Evolutionary conservation across 208 protist genomes (phyloP).

Genomic region (Sergeia podlipaevii): DNA sequence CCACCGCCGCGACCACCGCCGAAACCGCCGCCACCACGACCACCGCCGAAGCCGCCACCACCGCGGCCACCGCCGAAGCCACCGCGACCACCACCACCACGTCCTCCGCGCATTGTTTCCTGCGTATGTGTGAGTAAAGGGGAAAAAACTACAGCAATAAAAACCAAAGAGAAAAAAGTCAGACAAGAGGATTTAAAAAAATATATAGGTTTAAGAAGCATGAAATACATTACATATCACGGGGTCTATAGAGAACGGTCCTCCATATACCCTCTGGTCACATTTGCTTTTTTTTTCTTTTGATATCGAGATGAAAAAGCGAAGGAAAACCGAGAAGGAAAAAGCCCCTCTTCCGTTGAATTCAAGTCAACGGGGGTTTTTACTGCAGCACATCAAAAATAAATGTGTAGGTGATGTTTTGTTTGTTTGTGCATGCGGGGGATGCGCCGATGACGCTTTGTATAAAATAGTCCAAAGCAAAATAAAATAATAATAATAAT

Average conservation of each 20-base stretch:
- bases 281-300: too few species aligned
- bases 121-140: neutral
- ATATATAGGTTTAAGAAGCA: conserved; percentile 1
- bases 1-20: conserved; percentile 35
- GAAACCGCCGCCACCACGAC: conserved; percentile 35
- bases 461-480: conserved; percentile 5
- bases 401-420: too few species aligned
- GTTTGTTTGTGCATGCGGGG: too few species aligned
- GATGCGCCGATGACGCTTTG: too few species aligned
- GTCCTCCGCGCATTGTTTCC: conserved; percentile 35
- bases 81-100: conserved; percentile 19
- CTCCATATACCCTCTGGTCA: too few species aligned
- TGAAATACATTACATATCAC: too few species aligned
- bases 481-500: neutral
- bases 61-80: conserved; percentile 26
- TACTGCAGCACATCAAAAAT: too few species aligned
- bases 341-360: too few species aligned
- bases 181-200: conserved; percentile 4
- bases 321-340: too few species aligned
- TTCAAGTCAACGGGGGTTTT: too few species aligned
- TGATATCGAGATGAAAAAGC: too few species aligned
- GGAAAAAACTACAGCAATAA: neutral
- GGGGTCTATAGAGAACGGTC: too few species aligned
- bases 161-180: neutral
- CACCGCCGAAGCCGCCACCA: conserved; percentile 23